Evolutionary conservation across 2,329 filamentous ascomycete genomes (phyloP), one percentile per base, ranked within the genome.

Genomic region (Ustilaginoidea virens): DNA sequence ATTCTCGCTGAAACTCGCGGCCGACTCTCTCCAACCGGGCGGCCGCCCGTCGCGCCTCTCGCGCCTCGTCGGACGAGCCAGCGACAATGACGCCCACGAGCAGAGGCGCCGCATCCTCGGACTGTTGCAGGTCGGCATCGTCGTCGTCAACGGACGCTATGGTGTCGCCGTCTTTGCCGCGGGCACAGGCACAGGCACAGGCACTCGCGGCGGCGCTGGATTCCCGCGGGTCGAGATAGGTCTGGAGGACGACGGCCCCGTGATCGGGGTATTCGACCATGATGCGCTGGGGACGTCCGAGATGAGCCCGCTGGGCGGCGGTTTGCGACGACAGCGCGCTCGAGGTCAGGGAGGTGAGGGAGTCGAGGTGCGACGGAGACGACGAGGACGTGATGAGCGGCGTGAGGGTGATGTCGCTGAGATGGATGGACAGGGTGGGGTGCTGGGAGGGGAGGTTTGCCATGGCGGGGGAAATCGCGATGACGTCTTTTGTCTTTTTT

Each of bases 61-160:
- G 46, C 7, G 56, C 52, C 6, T 65, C 56, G 22, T 63, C 58
- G 1, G 59, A 49, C 3, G 52, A 53, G 5, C 55, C 53, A 2
- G 67, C 66, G 4, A 72, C 59, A 1, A 74, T 64, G 7, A 71
- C 48, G 13, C 60, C 58, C 17, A 74, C 51, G 9, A 75, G 56
- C 45, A 68, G 51, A 8, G 69, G 69, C 16, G 64, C 56, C 5
- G 47, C 45, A 36, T 56, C 48, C 13, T 50, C 47, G 7, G 40
- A 39, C 9, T 34, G 22, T 14, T 24, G 18, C 7, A 31, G 28
- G 25, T 39, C 37, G 32, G 38, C 35, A 24, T 26, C 33, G 32
- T 33, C 27, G 16, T 30, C 23, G 4, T 12, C 19, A 14, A 18
- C 18, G 9, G 20, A 20, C 5, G 25, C 10, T 11, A 22, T 13